Percentiles rank a stretch among this genome's conserved stretches.
Conservation (phyloP, 192 early-diverging fungal genomes). For the Coemansia sp. region DNA sequence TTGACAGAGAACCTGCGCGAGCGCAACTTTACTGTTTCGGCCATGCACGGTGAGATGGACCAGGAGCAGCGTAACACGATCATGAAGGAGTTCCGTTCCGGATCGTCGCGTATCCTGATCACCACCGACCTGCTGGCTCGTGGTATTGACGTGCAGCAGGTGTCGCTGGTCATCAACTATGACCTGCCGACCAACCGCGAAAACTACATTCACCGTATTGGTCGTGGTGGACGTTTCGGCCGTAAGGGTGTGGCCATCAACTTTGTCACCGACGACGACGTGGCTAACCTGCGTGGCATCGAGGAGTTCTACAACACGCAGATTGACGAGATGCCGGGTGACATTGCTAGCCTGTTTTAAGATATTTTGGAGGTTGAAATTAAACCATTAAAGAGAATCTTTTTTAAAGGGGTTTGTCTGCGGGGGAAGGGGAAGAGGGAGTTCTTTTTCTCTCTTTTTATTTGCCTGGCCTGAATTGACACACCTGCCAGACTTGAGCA, state of each 20-base stretch:
- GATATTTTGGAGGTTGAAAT: too few relatives aligned
- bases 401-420: too few relatives aligned
- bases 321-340: conserved; percentile 99
- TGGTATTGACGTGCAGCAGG: conserved; percentile 99
- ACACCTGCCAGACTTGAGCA: too few relatives aligned
- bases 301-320: conserved; percentile 99
- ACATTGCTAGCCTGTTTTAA: conserved; percentile 86
- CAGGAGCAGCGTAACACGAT: conserved; percentile 93
- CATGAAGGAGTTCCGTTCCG: conserved; percentile 99
- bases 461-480: too few relatives aligned
- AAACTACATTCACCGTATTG: conserved; percentile 99
- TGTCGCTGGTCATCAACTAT: conserved; percentile 99
- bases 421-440: too few relatives aligned
- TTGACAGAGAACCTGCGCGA: conserved; percentile 93
- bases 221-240: conserved; percentile 99
- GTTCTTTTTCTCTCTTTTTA: not conserved
- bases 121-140: conserved; percentile 97
- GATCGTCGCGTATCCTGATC: conserved; percentile 93
- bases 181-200: conserved; percentile 95
- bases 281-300: conserved; percentile 79
- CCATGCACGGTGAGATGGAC: conserved; percentile 99
- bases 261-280: conserved; percentile 97
- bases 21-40: conserved; percentile 92
- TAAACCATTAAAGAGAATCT: too few relatives aligned
- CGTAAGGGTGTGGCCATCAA: conserved; percentile 99